Evolutionary conservation across 2,329 filamentous ascomycete species (phyloP).

Genomic region (Colletotrichum theobromicola): DNA sequence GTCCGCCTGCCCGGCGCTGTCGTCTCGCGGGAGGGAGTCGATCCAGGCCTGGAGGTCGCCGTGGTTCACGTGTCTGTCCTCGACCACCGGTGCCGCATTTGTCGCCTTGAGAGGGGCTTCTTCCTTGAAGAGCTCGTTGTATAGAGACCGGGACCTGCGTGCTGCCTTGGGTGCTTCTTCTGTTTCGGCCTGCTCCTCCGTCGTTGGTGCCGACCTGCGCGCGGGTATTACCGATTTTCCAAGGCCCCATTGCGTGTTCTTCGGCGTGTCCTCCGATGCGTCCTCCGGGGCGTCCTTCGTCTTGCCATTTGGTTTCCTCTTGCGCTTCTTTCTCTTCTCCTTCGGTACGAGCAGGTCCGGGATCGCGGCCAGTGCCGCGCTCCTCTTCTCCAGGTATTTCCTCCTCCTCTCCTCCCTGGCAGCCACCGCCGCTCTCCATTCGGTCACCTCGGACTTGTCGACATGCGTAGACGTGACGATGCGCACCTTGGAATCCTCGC

Average conservation of each 20-base stretch:
- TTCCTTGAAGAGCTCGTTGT: slow-evolving; percentile 12
- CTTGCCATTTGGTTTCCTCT: neutral
- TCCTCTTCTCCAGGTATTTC: neutral
- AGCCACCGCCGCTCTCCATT: neutral
- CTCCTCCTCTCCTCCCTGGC: neutral
- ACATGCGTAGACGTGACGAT: slow-evolving; percentile 7
- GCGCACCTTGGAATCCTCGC: slow-evolving; percentile 1
- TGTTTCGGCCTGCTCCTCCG: neutral
- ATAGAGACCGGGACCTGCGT: neutral
- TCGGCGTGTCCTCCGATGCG: neutral
- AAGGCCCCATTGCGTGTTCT: neutral
- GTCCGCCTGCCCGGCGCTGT: neutral
- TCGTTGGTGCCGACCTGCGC: neutral
- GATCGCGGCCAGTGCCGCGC: neutral
- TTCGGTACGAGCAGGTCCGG: neutral
- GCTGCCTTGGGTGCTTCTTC: neutral
- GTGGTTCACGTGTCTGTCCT: slow-evolving; percentile 1
- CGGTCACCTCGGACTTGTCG: slow-evolving; percentile 1
- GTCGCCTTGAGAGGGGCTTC: neutral
- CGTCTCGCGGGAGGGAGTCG: slow-evolving; percentile 3
- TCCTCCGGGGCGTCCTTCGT: neutral
- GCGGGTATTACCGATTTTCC: neutral
- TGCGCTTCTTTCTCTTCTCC: neutral
- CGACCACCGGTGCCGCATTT: neutral
- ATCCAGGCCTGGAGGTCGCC: slow-evolving; percentile 19